Evolutionary conservation across 768 basidiomycete genomes (phyloP).

Genomic region (Trametes cinnabarina): DNA sequence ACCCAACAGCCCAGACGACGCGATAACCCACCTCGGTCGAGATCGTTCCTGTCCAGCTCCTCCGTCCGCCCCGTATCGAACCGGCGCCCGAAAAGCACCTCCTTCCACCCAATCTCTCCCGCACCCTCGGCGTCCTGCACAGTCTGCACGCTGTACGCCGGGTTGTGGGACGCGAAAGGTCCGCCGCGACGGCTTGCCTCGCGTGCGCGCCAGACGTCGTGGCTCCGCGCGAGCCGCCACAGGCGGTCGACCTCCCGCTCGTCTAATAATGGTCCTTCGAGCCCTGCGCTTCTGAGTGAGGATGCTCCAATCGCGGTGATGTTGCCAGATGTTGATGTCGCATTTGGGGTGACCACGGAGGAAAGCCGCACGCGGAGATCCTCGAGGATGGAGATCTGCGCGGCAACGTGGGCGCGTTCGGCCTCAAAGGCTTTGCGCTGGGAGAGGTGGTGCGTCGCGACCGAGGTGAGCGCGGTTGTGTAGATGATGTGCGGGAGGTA

Average conservation of each 20-base stretch:
- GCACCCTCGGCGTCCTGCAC: not conserved
- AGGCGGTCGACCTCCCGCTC: constrained; percentile 54
- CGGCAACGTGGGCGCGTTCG: constrained; percentile 51
- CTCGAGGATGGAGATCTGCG: constrained; percentile 62
- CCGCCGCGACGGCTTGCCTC: constrained; percentile 9
- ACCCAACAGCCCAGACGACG: not conserved
- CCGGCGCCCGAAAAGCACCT: constrained; percentile 30
- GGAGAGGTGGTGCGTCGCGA: constrained; percentile 64
- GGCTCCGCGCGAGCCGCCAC: constrained; percentile 48
- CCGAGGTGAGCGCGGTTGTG: constrained; percentile 61
- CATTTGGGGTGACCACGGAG: constrained; percentile 29
- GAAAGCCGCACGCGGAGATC: constrained; percentile 54
- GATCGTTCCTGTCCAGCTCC: constrained; percentile 26
- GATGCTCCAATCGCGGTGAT: not conserved
- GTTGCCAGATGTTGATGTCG: too few species aligned
- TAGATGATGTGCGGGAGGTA: constrained; percentile 68
- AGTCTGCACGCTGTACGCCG: not conserved
- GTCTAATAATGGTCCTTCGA: constrained; percentile 30
- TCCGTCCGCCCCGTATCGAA: constrained; percentile 14
- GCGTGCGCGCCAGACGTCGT: constrained; percentile 15
- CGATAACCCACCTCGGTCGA: constrained; percentile 26
- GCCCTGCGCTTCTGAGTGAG: not conserved
- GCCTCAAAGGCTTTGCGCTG: constrained; percentile 49
- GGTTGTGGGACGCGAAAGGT: not conserved
- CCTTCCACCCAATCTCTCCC: constrained; percentile 27